Evolutionary conservation across 2,329 filamentous ascomycete species (phyloP).

Genomic region (Pestalotiopsis sp.): DNA sequence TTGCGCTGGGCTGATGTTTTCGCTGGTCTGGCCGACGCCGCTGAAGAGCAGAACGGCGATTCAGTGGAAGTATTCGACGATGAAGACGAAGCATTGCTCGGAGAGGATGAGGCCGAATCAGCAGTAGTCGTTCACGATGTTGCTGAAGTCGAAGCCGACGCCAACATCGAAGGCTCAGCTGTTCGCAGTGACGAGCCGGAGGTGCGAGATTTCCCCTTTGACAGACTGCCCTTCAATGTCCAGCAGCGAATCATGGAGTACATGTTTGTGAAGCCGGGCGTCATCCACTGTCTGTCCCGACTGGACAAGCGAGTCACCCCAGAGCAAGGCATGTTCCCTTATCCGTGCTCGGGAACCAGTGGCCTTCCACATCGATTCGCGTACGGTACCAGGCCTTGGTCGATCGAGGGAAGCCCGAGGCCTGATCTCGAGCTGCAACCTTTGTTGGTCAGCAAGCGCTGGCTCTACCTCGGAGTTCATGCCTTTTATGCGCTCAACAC

Average conservation of each 20-base stretch:
- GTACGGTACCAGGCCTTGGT: conserved; percentile 30
- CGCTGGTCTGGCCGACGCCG: neutral
- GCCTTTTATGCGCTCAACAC: conserved; percentile 50
- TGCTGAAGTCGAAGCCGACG: neutral
- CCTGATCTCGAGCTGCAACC: conserved; percentile 37
- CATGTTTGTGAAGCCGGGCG: conserved; percentile 33
- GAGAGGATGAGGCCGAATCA: no score
- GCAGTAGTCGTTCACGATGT: neutral
- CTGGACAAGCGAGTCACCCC: conserved; percentile 36
- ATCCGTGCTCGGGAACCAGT: conserved; percentile 21
- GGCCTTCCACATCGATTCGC: conserved; percentile 37
- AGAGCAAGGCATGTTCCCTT: conserved; percentile 1
- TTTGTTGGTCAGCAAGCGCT: conserved; percentile 40
- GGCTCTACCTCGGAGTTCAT: conserved; percentile 39
- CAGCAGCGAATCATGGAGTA: conserved; percentile 37
- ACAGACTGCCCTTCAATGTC: conserved; percentile 28
- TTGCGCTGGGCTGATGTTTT: neutral
- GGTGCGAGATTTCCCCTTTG: conserved; percentile 18
- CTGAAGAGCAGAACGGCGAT: neutral
- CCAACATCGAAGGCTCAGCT: neutral
- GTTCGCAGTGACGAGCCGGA: neutral
- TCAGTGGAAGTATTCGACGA: neutral
- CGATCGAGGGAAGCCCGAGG: conserved; percentile 31
- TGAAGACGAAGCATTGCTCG: neutral
- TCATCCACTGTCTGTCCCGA: conserved; percentile 45